Base-by-base conservation (phyloP, 2,329 filamentous ascomycete genomes). In the Leptographium galeiforme region DNA sequence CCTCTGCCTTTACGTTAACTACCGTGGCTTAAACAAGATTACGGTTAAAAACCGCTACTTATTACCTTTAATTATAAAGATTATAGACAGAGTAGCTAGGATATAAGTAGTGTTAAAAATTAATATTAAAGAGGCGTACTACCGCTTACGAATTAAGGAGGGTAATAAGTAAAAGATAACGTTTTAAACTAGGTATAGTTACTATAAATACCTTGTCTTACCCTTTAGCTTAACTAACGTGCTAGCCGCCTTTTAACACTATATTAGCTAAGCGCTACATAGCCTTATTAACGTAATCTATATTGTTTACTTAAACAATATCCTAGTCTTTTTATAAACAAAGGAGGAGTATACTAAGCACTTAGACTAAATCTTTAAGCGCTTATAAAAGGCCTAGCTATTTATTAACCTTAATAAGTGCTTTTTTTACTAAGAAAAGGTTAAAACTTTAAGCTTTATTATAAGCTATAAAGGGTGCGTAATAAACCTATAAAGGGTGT, bases 131-230 rank as follows among this genome's bases (percentile, higher is more conserved):
- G 14, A 49, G 8, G n/a, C 11, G 1, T 53, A 50, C 8, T 39
- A 45, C 11, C 19, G 1, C 6, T 43, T 50, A 19, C 25, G 36
- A 5, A 53, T 50, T 41, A 53, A 50, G n/a, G 36, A 34, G 3
- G 25, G 41, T 47, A 47, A n/a, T n/a, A n/a, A 52, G 13, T 48
- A 52, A 44, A 45, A 53, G 6, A 48, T 30, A 48, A 55, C 52
- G 3, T 67, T 68, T 55, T 46, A 55, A 10, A 64, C 38, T 8
- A 48, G 48, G 2, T 50, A 50, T 41, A 41, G 12, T 16, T 30
- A 14, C 6, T 50, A 30, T 30, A 41, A 50, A 30, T 50, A 50
- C 14, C 3, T 36, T n/a, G 7, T 48, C 16, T 25, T 48, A 48
- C 34, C 18, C 11, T 40, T 50, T 50, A 50, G n/a, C 6, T 18